Base-by-base conservation (phyloP, 176 grass and related monocot genomes). In the Otatea glauca region DNA sequence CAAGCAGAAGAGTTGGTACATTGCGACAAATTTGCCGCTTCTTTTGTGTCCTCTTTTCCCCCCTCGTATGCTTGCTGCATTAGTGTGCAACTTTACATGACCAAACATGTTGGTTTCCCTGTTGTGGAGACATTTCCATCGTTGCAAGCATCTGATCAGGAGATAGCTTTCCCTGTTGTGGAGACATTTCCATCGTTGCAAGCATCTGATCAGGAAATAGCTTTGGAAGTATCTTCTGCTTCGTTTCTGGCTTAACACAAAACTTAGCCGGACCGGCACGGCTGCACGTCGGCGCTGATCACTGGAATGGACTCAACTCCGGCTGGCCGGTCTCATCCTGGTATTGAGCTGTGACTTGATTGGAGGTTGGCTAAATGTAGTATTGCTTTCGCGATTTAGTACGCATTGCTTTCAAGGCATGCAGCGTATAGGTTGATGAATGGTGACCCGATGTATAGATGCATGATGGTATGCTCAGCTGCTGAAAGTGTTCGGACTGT, bases 361-460 rank as follows among this genome's bases (percentile, higher is more conserved):
- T 70, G 11, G 54, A 54, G 48, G n/a, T 20, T 39, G 17, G 14
- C 59, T 20, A 9, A 67, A 81, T 68, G 48, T 51, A 68, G 49
- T 7, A 53, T 70, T 77, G 72, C 79, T 87, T 76, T 68, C 78
- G 41, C 25, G 72, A 41, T 76, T 70, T 21, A 77, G 70, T 27
- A 11, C 35, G 23, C 50, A 15, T 76, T 82, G 72, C 71, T 68
- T 76, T 27, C 79, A 51, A 63, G 72, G 0, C 50, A 70, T 69
- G 79, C 63, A 41, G 75, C 24, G 14, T 41, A 17, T 84, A 29
- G 5, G n/a, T 23, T 37, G 72, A 74, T 54, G 48, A 54, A 54
- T 35, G 47, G 48, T 21, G 71, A 35, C 48, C 71, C 16, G 71
- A 35, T 39, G 13, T 42, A 21, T 38, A 5, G 35, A n/a, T 24